A percentile compares a stretch with the other conserved stretches of the same genome.
phyloP scores from a whole-genome alignment of 352 stramenopile species.

The Nothophytophthora sp. region DNA sequence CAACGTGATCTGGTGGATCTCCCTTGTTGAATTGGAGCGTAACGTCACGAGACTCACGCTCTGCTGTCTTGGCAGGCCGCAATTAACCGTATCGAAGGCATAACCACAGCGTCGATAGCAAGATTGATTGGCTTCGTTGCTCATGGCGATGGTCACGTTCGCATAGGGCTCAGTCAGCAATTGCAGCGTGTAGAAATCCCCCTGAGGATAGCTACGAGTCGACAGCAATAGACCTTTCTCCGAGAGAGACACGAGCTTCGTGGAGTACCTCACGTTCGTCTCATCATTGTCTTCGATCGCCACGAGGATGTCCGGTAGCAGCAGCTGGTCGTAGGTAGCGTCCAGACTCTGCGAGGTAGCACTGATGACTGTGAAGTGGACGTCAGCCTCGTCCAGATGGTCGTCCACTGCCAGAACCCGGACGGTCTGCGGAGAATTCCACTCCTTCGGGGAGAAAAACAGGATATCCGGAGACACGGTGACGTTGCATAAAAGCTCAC shows the following conservation, averaged over 20 bases:
- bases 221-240: slow-evolving; percentile 28
- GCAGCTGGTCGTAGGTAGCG: slow-evolving; percentile 55
- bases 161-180: slow-evolving; percentile 65
- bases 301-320: slow-evolving; percentile 66
- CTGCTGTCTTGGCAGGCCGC: slow-evolving; percentile 67
- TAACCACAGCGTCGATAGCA: slow-evolving; percentile 81
- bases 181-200: slow-evolving; percentile 47
- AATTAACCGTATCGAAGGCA: slow-evolving; percentile 46
- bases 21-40: slow-evolving; percentile 55
- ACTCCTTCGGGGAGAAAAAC: slow-evolving; percentile 52
- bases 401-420: slow-evolving; percentile 74
- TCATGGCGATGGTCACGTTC: slow-evolving; percentile 78
- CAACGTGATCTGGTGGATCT: slow-evolving; percentile 65
- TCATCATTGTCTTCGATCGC: slow-evolving; percentile 71
- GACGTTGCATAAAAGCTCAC: slow-evolving; percentile 58
- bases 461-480: slow-evolving; percentile 52
- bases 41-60: slow-evolving; percentile 59
- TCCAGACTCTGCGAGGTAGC: slow-evolving; percentile 44
- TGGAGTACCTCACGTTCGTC: slow-evolving; percentile 51
- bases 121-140: slow-evolving; percentile 56
- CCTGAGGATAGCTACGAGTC: slow-evolving; percentile 17
- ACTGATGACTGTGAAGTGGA: slow-evolving; percentile 62
- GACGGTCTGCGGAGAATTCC: slow-evolving; percentile 65
- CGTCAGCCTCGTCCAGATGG: slow-evolving; percentile 61
- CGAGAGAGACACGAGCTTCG: slow-evolving; percentile 30